A percentile compares a stretch with the other conserved stretches of the same genome.
Conservation (phyloP, 306 rosid species). For the Gillenia trifoliata region DNA sequence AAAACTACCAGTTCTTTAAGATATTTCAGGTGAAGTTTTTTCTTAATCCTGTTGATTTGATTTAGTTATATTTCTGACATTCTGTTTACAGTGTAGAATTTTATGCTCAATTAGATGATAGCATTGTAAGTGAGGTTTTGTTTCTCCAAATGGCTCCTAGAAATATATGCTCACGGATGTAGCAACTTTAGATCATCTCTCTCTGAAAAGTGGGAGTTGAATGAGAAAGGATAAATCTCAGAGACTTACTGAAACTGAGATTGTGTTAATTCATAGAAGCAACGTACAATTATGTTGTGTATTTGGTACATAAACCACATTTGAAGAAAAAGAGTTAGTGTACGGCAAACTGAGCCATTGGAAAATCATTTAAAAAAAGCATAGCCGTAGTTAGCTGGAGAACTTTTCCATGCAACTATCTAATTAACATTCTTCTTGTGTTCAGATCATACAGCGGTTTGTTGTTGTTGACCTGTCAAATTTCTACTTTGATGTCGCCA, state of each 20-base stretch:
- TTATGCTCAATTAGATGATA: neutral
- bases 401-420: conserved; percentile 5
- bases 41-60: conserved; percentile 7
- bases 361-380: neutral
- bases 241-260: neutral
- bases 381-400: conserved; percentile 12
- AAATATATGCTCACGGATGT: neutral
- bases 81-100: neutral
- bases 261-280: neutral
- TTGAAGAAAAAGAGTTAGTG: too few species aligned
- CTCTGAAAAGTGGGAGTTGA: neutral
- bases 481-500: conserved; percentile 91
- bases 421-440: conserved; percentile 18
- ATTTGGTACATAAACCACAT: neutral
- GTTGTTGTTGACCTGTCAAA: conserved; percentile 91
- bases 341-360: neutral
- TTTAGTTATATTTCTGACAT: neutral
- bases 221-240: neutral
- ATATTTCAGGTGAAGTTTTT: conserved; percentile 76
- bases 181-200: neutral
- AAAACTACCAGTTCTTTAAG: conserved; percentile 85
- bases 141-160: neutral
- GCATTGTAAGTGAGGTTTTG: too few species aligned
- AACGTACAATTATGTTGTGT: neutral
- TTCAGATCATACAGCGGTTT: conserved; percentile 90